Evolutionary conservation across 202 grass and related monocot species (phyloP).

Genomic region (Carex sylvatica): DNA sequence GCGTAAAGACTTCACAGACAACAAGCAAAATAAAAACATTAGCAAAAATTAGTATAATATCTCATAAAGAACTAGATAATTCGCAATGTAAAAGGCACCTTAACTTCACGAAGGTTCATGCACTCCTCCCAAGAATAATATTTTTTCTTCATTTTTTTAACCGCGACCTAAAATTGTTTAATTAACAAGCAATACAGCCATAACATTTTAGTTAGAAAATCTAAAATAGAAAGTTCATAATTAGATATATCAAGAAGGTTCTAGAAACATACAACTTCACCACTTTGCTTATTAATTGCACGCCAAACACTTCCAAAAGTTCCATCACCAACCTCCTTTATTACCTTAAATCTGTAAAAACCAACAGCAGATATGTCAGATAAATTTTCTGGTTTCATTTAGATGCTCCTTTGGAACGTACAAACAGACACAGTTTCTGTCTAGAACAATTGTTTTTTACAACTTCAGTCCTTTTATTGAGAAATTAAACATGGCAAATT

Average conservation of each 20-base stretch:
- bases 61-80: background rate
- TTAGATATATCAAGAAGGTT: background rate
- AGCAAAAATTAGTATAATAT: slow-evolving; percentile 13
- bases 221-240: slow-evolving; percentile 9
- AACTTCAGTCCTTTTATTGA: background rate
- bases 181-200: slow-evolving; percentile 6
- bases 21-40: slow-evolving; percentile 30
- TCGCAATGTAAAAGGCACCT: slow-evolving; percentile 45
- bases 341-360: slow-evolving; percentile 81
- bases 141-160: slow-evolving; percentile 99
- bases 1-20: slow-evolving; percentile 58
- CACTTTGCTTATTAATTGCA: slow-evolving; percentile 94
- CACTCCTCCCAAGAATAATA: slow-evolving; percentile 99
- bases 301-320: slow-evolving; percentile 99
- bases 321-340: slow-evolving; percentile 99
- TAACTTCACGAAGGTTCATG: slow-evolving; percentile 91
- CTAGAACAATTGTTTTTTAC: background rate
- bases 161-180: slow-evolving; percentile 64
- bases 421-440: background rate
- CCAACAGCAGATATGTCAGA: background rate
- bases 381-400: background rate
- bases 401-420: slow-evolving; percentile 27
- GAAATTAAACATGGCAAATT: background rate
- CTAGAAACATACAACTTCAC: slow-evolving; percentile 89
- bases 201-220: slow-evolving; percentile 15